A percentile compares a stretch with the other conserved stretches of the same genome.
phyloP scores from a whole-genome alignment of 2,329 filamentous ascomycete species.

The Tolypocladium cylindrosporum region DNA sequence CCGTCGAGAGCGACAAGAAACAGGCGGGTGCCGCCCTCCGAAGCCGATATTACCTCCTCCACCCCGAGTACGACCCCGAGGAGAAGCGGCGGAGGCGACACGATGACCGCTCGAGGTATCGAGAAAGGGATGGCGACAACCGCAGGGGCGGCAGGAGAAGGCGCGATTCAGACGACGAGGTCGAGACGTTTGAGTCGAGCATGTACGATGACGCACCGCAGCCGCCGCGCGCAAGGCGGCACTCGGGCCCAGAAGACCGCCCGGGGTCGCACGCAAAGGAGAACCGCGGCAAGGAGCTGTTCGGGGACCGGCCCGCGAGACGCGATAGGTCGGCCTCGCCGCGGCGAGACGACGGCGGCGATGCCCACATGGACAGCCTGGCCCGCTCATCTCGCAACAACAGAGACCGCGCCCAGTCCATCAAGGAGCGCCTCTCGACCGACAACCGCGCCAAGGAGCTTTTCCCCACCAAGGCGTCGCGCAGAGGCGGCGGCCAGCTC shows the following conservation, averaged over 20 bases:
- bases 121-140: constrained; percentile 39
- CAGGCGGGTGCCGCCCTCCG: constrained; percentile 64
- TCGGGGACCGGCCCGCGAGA: constrained; percentile 31
- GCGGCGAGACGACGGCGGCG: constrained; percentile 29
- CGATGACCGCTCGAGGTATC: constrained; percentile 50
- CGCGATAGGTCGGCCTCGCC: constrained; percentile 46
- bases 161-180: constrained; percentile 37
- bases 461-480: constrained; percentile 23
- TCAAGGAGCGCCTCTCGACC: constrained; percentile 20
- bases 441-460: constrained; percentile 25
- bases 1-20: constrained; percentile 71
- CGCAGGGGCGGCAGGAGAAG: constrained; percentile 19
- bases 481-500: constrained; percentile 19
- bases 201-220: constrained; percentile 68
- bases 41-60: constrained; percentile 85
- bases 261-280: constrained; percentile 18
- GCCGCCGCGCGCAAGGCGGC: constrained; percentile 11
- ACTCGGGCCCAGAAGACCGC: constrained; percentile 17
- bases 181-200: constrained; percentile 57
- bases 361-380: constrained; percentile 24
- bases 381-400: constrained; percentile 24
- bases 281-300: constrained; percentile 53
- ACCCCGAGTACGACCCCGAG: constrained; percentile 79
- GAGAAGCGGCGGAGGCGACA: constrained; percentile 55
- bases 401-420: constrained; percentile 19